Evolutionary conservation across 2,329 filamentous ascomycete species (phyloP).

Genomic region (Epichloe hybrida): DNA sequence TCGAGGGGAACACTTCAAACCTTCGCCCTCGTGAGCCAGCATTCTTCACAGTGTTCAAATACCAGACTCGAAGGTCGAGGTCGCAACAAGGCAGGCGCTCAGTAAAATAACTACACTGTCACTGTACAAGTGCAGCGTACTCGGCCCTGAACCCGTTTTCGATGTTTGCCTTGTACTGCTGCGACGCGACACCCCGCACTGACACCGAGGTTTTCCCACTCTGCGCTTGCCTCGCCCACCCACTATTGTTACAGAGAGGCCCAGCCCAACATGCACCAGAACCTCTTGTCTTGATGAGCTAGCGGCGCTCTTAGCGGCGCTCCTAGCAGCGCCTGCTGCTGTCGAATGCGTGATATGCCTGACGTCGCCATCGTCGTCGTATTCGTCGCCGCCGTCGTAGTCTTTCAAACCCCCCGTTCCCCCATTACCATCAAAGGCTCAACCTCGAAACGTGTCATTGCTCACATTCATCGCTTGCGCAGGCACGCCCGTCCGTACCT

Average conservation of each 20-base stretch:
- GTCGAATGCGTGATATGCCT: not conserved
- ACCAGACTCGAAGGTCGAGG: no score
- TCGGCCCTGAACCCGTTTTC: no score
- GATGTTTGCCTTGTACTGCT: no score
- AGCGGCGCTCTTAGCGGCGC: not conserved
- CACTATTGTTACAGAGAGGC: no score
- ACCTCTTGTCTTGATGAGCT: not conserved
- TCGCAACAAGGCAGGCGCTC: no score
- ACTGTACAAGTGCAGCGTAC: no score
- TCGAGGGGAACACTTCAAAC: no score
- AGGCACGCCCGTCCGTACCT: slow-evolving; percentile 2
- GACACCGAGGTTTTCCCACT: slow-evolving; percentile 3
- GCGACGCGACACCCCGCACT: not conserved
- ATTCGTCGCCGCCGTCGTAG: not conserved
- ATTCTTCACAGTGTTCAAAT: no score
- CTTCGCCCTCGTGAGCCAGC: no score
- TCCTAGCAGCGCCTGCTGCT: not conserved
- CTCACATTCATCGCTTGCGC: not conserved
- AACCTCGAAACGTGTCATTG: not conserved
- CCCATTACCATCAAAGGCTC: not conserved
- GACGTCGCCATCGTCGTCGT: slow-evolving; percentile 3
- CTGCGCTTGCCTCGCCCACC: not conserved
- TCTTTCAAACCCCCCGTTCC: not conserved
- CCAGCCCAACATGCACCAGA: no score
- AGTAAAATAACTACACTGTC: no score